Base-by-base conservation (phyloP, 306 rosid genomes). In the Medicago ruthenica region DNA sequence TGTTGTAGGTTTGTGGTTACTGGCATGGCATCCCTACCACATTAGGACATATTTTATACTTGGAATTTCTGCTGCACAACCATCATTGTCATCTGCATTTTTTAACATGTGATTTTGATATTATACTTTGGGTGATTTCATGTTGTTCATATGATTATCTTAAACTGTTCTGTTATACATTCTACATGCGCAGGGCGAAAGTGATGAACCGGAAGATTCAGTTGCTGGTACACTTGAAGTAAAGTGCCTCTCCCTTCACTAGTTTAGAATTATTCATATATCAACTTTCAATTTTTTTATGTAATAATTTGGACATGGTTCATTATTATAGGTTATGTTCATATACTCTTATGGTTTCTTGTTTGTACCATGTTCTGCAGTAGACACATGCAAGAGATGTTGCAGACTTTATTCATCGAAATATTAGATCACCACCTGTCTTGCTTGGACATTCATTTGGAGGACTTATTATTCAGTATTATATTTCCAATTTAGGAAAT, bases 361-460 rank as follows among this genome's bases (percentile, higher is more conserved):
- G 37, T 60, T 63, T 76, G 73, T 65, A 77, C 75, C 73, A 36
- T 81, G 79, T 78, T 77, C 74, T 82, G 87, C 90, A 87, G 96
- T 88, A 93, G 98, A 91, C 97, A 60, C 98, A 91, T 21, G 92
- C 96, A 76, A 81, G 87, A 73, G 96, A 90, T 83, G 74, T 93
- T 81, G 98, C 97, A 21, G 89, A 91, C 62, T 93, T 90, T 81
- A 89, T 93, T 78, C 37, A 76, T 78, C 79, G 31, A 59, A 69
- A 81, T 13, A 73, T 88, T 41, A 18, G 15, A 48, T 71, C 76
- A n/a, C 90, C 98, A 3, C 96, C 98, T 39, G 87, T 93, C 9
- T 84, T 93, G 82, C 70, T 93, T 20, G 98, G 98, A 17, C 98
- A 91, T 82, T 93, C 98, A 31, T 93, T 93, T 86, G 98, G 97